Base-by-base conservation (phyloP, 495 filamentous ascomycete genomes). In the Chaetomium fimeti region DNA sequence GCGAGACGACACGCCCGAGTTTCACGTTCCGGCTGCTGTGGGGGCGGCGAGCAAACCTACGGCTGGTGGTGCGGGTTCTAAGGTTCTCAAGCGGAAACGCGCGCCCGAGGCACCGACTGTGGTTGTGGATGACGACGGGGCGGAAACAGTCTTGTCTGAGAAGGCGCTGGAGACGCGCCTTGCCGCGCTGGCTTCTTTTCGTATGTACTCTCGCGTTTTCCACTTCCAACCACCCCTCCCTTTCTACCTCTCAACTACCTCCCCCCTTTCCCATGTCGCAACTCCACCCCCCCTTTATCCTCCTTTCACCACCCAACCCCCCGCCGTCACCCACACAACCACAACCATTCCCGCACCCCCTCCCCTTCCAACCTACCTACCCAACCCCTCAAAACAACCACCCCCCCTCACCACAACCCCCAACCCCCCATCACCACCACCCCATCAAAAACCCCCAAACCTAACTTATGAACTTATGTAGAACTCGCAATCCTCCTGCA, bases 401-500 rank as follows among this genome's bases (percentile, higher is more conserved):
- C 3, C 32, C 32, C 8, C 32, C 32, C 32, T 9, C 32, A 36
- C 7, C 3, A 5, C 7, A 36, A 9, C 3, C 5, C 32, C 32
- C 32, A 36, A 36, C 7, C 32, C 8, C n/a, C n/a, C n/a, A n/a
- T n/a, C n/a, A n/a, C n/a, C n/a, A n/a, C n/a, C n/a, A n/a, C n/a
- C n/a, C n/a, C n/a, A n/a, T n/a, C n/a, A n/a, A n/a, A n/a, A 36
- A 36, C 7, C 29, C 29, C 29, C 29, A 32, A 32, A 32, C 29
- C 29, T 3, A 32, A 32, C 29, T 7, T 32, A 32, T 3, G 3
- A 32, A 32, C 29, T 9, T 6, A 5, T 1, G 12, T 9, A 36
- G 32, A 97, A 72, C 81, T 90, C 20, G 80, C 82, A 29, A 84
- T 96, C 18, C 79, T 97, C 7, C 82, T 88, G 60, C 92, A 95